Conservation (phyloP, 257 asterid species). For the Fraxinus quadrangulata region DNA sequence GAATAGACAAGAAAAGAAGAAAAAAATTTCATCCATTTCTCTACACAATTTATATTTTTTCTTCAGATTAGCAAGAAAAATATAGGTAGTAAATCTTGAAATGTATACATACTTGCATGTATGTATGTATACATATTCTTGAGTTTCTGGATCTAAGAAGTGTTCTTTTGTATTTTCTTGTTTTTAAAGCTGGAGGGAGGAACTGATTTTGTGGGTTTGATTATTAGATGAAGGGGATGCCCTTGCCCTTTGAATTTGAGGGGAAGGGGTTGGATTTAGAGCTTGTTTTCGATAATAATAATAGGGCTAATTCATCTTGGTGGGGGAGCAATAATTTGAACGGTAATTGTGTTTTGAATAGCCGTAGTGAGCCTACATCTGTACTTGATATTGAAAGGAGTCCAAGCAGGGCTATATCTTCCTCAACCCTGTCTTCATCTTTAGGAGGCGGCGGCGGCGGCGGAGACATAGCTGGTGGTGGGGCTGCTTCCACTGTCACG, state of each 20-base stretch:
- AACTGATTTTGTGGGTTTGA: constrained; percentile 23
- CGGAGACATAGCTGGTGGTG: constrained; percentile 36
- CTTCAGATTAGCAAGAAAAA: neutral
- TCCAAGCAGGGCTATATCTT: constrained; percentile 41
- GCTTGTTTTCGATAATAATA: constrained; percentile 5
- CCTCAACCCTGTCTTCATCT: constrained; percentile 58
- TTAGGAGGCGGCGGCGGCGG: neutral
- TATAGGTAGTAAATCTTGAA: neutral
- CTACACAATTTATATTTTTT: neutral
- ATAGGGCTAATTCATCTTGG: constrained; percentile 6
- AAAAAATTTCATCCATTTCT: neutral
- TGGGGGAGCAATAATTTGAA: neutral
- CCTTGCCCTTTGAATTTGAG: constrained; percentile 65
- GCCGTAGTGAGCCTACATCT: constrained; percentile 49
- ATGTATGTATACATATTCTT: neutral
- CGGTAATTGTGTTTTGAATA: constrained; percentile 21
- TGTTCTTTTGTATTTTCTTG: neutral
- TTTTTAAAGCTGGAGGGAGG: constrained; percentile 27
- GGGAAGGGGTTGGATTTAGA: constrained; percentile 57
- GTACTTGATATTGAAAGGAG: constrained; percentile 56
- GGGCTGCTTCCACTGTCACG: constrained; percentile 36
- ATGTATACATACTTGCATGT: neutral
- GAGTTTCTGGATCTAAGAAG: neutral
- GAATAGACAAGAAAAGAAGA: constrained; percentile 3
- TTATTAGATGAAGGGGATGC: constrained; percentile 58